Evolutionary conservation across 768 basidiomycete species (phyloP), one percentile per base, ranked within the genome.

Genomic region (Pholiota conissans): DNA sequence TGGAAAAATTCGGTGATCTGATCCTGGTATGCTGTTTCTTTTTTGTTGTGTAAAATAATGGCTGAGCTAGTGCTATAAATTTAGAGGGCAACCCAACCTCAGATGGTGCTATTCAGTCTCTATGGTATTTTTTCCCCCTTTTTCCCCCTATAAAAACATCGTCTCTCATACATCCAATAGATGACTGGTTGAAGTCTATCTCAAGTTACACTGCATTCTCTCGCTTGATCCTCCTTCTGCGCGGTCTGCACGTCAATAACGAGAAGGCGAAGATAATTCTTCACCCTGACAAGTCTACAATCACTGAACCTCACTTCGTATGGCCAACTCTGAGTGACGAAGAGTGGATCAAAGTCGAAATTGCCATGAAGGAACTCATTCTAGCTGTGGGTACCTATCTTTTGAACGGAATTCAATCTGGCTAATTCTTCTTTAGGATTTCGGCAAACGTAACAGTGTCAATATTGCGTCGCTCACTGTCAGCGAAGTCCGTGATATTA

Each of bases 201-300:
- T 98, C 97, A 49, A 95, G 93, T 65, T 99, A 98, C 73, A 98
- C 97, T 14, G 97, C 97, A 13, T 99, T 99, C 83, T 98, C 96
- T 26, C 91, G 97, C 55, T 80, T 99, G 37, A 98, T 98, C 62
- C 84, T 98, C n/a, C 84, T 98, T 27, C 84, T 99, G 22, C 95
- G 97, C 74, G 95, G 93, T 34, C 81, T 98, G 28, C 97, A 98
- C 72, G 97, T 98, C 74, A 98, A 99, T 76, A 97, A 98, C 68
- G 97, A 98, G 71, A 99, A 99, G 78, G 95, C 97, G 26, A 99
- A 99, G 81, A 90, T 99, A 65, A 95, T 99, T 61, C 79, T 99
- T 34, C 94, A 95, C 63, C 97, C 97, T 0, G 95, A 98, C 78
- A 96, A 97, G 75, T 89, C 87, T 56, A 98, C 96, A 1, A 89